Evolutionary conservation across 1,284 basidiomycete genomes (phyloP).

Genomic region (Boletus smithii): DNA sequence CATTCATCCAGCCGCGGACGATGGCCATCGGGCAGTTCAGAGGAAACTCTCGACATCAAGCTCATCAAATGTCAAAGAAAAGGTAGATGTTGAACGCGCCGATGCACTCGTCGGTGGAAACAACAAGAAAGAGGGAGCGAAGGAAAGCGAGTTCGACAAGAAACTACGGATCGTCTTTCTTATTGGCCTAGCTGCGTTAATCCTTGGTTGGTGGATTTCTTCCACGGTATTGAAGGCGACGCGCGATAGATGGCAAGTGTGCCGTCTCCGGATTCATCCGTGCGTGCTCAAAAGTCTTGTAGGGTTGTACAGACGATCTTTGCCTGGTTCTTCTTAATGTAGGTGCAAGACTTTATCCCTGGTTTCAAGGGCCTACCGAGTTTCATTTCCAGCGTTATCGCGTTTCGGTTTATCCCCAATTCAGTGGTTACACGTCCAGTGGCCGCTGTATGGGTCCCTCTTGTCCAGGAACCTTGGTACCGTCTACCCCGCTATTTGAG

Average conservation of each 20-base stretch:
- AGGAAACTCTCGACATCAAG: conserved; percentile 20
- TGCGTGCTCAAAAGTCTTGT: conserved; percentile 15
- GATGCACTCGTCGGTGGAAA: conserved; percentile 24
- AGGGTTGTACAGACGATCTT: conserved; percentile 76
- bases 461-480: conserved; percentile 67
- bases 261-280: conserved; percentile 1
- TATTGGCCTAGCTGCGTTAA: conserved; percentile 50
- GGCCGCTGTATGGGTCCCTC: conserved; percentile 59
- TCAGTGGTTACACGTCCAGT: conserved; percentile 64
- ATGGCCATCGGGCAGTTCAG: conserved; percentile 12
- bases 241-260: conserved; percentile 63
- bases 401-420: conserved; percentile 76
- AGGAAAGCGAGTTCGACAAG: conserved; percentile 19
- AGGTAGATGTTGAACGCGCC: conserved; percentile 19
- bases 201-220: conserved; percentile 81
- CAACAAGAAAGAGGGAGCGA: conserved; percentile 21
- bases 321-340: conserved; percentile 78
- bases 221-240: conserved; percentile 64
- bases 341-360: conserved; percentile 24
- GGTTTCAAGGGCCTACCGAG: neutral
- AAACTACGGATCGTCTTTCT: conserved; percentile 46
- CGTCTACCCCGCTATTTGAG: conserved; percentile 56
- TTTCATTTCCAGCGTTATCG: conserved; percentile 56
- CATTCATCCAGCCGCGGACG: neutral
- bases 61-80: conserved; percentile 21